Evolutionary conservation across 2,329 filamentous ascomycete genomes (phyloP).

Genomic region (Talaromyces islandicus): DNA sequence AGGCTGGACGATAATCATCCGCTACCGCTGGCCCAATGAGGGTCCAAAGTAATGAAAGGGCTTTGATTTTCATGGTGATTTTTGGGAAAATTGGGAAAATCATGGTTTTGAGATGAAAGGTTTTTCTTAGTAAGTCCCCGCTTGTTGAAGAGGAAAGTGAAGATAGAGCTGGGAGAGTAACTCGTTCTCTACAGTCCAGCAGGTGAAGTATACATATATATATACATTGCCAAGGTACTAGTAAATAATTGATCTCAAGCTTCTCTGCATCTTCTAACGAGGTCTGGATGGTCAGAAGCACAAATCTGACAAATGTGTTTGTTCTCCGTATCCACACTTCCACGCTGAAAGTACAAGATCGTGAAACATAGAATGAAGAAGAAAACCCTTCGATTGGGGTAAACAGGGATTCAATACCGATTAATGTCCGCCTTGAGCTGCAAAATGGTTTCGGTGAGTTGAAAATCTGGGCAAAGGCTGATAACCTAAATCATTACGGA

Average conservation of each 20-base stretch:
- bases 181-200: neutral
- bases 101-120: neutral
- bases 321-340: too few species aligned
- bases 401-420: neutral
- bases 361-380: neutral
- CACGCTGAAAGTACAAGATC: too few species aligned
- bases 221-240: neutral
- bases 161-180: neutral
- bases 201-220: neutral
- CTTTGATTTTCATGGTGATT: neutral
- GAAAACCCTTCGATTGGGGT: neutral
- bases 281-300: neutral
- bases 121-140: neutral
- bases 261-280: too few species aligned
- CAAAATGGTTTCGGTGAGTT: neutral
- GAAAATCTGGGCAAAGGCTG: too few species aligned
- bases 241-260: too few species aligned
- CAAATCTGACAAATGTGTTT: neutral
- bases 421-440: neutral
- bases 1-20: neutral
- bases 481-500: neutral
- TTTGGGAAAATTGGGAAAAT: neutral
- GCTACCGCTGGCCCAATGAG: neutral
- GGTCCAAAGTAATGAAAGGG: neutral
- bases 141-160: neutral